Evolutionary conservation across 768 basidiomycete species (phyloP).

Genomic region (Asterophora parasitica): DNA sequence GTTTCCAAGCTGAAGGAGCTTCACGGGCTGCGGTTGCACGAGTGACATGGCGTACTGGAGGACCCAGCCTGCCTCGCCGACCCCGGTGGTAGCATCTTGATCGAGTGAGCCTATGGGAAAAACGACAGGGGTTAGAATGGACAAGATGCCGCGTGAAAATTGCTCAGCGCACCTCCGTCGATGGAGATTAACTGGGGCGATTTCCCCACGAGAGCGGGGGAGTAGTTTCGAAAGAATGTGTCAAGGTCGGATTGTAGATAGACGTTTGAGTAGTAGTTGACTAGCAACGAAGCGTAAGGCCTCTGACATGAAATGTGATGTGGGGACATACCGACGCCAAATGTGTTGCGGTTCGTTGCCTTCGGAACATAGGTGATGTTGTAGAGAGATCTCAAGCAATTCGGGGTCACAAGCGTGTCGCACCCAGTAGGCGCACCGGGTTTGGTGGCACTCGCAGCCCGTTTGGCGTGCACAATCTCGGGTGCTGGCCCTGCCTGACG

Average conservation of each 20-base stretch:
- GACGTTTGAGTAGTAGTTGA: constrained; percentile 39
- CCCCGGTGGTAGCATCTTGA: constrained; percentile 17
- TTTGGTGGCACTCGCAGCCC: constrained; percentile 9
- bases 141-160: too few relatives aligned
- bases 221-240: constrained; percentile 37
- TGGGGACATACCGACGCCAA: constrained; percentile 25
- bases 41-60: constrained; percentile 43
- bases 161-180: constrained; percentile 9
- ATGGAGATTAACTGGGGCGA: constrained; percentile 38
- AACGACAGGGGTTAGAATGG: too few relatives aligned
- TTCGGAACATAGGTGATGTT: constrained; percentile 29
- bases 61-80: constrained; percentile 41
- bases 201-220: constrained; percentile 32
- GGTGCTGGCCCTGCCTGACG: neutral
- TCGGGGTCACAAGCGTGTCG: constrained; percentile 22
- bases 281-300: constrained; percentile 20
- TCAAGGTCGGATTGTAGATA: constrained; percentile 40
- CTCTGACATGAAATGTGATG: neutral
- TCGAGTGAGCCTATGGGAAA: too few relatives aligned
- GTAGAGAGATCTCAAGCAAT: constrained; percentile 31
- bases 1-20: constrained; percentile 29
- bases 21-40: constrained; percentile 25
- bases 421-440: constrained; percentile 14
- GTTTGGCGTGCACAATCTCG: neutral
- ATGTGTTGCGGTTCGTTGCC: constrained; percentile 22